These are phyloP conservation scores for Diutina ranongensis DNA, from an alignment of 1,139 yeast genomes.

Conservation along the genomic window DNA sequence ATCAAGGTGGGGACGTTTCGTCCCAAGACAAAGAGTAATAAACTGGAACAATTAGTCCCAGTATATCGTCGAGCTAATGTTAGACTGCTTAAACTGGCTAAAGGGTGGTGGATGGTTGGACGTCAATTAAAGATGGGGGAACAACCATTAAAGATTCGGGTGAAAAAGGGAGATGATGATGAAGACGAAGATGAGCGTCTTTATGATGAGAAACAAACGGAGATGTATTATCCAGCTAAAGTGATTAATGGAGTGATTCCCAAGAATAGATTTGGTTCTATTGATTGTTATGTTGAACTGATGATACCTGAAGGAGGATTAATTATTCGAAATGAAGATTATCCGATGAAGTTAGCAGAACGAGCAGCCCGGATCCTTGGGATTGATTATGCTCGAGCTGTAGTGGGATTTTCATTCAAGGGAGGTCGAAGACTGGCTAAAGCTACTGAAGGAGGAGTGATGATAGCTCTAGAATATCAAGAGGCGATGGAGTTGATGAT, in stretches of 20 bases:
- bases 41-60: conserved; percentile 27
- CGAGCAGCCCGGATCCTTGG: conserved; percentile 58
- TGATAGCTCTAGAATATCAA: conserved; percentile 49
- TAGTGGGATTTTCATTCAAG: conserved; percentile 71
- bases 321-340: conserved; percentile 24
- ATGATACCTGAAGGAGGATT: conserved; percentile 81
- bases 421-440: conserved; percentile 27
- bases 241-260: conserved; percentile 54
- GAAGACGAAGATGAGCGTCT: conserved; percentile 36
- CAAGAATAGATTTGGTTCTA: conserved; percentile 70
- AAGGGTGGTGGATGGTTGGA: conserved; percentile 82
- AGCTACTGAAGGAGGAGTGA: conserved; percentile 68
- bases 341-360: conserved; percentile 5
- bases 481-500: conserved; percentile 58
- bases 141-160: conserved; percentile 44
- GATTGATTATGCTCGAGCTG: conserved; percentile 80
- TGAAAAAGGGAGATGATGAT: conserved; percentile 31
- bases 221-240: conserved; percentile 54
- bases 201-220: conserved; percentile 73
- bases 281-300: conserved; percentile 61
- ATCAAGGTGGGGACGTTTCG: conserved; percentile 60
- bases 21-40: conserved; percentile 12
- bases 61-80: conserved; percentile 66
- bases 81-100: conserved; percentile 52
- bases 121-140: conserved; percentile 61